Evolutionary conservation across 192 early-diverging fungal species (phyloP), one percentile per base, ranked within the genome.

Genomic region (Linnemannia hyalina): DNA sequence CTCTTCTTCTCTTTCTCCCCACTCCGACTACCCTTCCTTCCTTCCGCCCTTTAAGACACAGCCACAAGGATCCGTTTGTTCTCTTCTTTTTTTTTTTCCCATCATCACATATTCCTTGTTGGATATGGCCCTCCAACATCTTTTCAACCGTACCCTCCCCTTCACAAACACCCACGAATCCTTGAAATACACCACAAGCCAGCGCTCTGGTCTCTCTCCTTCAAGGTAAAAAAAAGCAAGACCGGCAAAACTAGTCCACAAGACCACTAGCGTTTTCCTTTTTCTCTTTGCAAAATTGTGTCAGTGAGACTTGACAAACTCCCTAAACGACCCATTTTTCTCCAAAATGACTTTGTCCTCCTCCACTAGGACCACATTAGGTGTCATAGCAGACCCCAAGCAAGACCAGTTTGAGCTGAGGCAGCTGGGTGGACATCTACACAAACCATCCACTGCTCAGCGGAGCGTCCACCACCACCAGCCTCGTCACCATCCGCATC

Each of bases 41-140:
- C 18, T 40, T 40, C 6, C 38, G 4, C 1, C 49, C 18, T 18
- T 52, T 52, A 1, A 52, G 49, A 35, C 60, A 65, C 60, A 65
- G 60, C 60, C 60, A 65, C 60, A 65, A 65, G 60, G 60, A 65
- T 65, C 11, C 60, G 29, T 65, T 4, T 32, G 29, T 32, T 13
- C 13, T 35, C 26, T 26, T 32, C 11, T 29, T 32, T 32, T 29
- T 15, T 15, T 65, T 32, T 35, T 13, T 4, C 29, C 29, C 60
- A 15, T 60, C n/a, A 26, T 26, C 29, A 0, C 49, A 52, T 52
- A n/a, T 65, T 65, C 60, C 60, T 32, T 35, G 29, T 32, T 29
- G 60, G 29, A 65, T 65, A 65, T 65, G 60, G 60, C 60, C 60
- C 60, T 65, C 60, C 57, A 60, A 60, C 57, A 60, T 60, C 60